A percentile compares a stretch with the other conserved stretches of the same genome.
Conservation (phyloP, 345 rosid genomes). For the Moricandia arvensis region DNA sequence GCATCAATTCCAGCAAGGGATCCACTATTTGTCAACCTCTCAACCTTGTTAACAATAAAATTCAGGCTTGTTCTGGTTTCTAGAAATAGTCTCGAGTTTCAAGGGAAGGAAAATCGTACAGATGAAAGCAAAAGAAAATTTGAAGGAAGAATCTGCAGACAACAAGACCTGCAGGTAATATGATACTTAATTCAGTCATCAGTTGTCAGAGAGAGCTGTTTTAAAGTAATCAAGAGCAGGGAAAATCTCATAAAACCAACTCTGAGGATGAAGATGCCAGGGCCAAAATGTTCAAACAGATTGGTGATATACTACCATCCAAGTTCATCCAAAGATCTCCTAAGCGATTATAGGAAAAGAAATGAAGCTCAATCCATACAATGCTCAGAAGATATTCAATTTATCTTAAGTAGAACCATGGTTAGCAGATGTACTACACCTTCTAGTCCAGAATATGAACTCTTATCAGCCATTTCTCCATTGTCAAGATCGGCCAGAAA, state of each 20-base stretch:
- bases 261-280: slow-evolving; percentile 58
- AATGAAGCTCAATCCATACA: slow-evolving; percentile 15
- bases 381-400: slow-evolving; percentile 4
- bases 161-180: slow-evolving; percentile 52
- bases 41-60: slow-evolving; percentile 49
- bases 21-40: slow-evolving; percentile 69
- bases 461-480: slow-evolving; percentile 48
- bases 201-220: slow-evolving; percentile 10
- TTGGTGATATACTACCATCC: slow-evolving; percentile 82
- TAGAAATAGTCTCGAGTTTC: slow-evolving; percentile 19
- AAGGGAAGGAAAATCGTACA: slow-evolving; percentile 47
- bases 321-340: slow-evolving; percentile 94
- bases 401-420: background rate
- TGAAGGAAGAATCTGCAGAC: slow-evolving; percentile 72
- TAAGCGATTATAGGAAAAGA: slow-evolving; percentile 34
- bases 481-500: slow-evolving; percentile 70
- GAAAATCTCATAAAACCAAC: slow-evolving; percentile 43
- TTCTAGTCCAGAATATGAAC: slow-evolving; percentile 57
- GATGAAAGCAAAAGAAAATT: slow-evolving; percentile 70
- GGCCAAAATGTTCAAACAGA: slow-evolving; percentile 74
- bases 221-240: slow-evolving; percentile 7
- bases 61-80: slow-evolving; percentile 9
- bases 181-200: slow-evolving; percentile 28
- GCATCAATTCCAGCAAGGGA: slow-evolving; percentile 90
- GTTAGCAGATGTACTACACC: slow-evolving; percentile 38